Base-by-base conservation (phyloP, 2,329 filamentous ascomycete genomes). In the Curvularia hawaiiensis region DNA sequence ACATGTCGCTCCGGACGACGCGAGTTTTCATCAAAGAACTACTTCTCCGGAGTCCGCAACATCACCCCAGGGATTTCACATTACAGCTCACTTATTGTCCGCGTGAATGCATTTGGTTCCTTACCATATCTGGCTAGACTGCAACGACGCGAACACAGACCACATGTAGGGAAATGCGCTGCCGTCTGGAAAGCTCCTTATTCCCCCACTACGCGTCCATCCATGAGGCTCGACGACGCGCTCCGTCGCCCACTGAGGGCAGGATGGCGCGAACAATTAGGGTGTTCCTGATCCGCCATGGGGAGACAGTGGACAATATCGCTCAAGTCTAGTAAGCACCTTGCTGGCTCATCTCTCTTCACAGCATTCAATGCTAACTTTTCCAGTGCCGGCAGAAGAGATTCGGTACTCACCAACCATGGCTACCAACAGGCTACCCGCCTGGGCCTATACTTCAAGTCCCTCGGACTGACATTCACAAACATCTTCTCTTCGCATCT, bases 261-360 rank as follows among this genome's bases (percentile, higher is more conserved):
- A 64, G 40, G 54, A 70, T 69, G 69, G 62, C 59, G 51, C 63
- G 54, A 55, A 64, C 65, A 54, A 85, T 89, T 84, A 83, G 82
- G 70, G 75, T 97, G 54, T 87, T 92, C 69, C 83, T 97, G 67
- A 86, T 96, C 69, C 88, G 92, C 55, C 92, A 97, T 81, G 92
- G 89, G 71, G 92, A 97, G 79, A 94, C 91, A 16, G 90, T 96
- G 63, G 90, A 97, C 78, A 97, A 97, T 75, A 89, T 95, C 57
- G 89, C 89, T 40, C 85, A 88, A 53, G 78, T 91, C 58, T 93
- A 90, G 89, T 91, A 81, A 58, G 59, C 54, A 63, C 60, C 63
- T 50, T 62, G 45, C 44, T 50, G 20, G 22, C 22, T n/a, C 30
- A 26, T n/a, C 40, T 30, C 16, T 38, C 30, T 24, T 28, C 24